Conservation (phyloP, 2,329 filamentous ascomycete genomes). For the Aspergillus clavatus region DNA sequence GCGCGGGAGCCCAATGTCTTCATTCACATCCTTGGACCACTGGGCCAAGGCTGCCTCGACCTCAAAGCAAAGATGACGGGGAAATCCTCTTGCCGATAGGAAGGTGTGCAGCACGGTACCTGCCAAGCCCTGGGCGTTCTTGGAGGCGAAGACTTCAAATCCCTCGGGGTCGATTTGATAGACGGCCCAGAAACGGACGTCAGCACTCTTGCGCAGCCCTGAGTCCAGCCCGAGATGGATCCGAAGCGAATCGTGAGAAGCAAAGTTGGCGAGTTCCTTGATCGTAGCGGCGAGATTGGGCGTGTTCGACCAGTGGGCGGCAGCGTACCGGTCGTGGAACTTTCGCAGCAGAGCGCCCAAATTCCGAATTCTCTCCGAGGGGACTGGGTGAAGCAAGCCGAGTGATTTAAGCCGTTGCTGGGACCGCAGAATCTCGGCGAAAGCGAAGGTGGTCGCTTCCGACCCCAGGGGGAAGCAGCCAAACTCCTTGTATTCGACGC, state of each 20-base stretch:
- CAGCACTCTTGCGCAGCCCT: slow-evolving; percentile 34
- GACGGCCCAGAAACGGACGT: slow-evolving; percentile 41
- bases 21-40: slow-evolving; percentile 30
- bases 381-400: slow-evolving; percentile 38
- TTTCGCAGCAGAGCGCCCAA: slow-evolving; percentile 29
- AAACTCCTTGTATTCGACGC: slow-evolving; percentile 36
- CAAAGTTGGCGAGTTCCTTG: slow-evolving; percentile 28
- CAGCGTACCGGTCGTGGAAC: slow-evolving; percentile 26
- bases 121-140: slow-evolving; percentile 40
- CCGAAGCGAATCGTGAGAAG: slow-evolving; percentile 23
- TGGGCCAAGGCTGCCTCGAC: slow-evolving; percentile 35
- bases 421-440: slow-evolving; percentile 42
- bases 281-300: slow-evolving; percentile 23
- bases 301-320: slow-evolving; percentile 16
- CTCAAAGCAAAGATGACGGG: slow-evolving; percentile 38
- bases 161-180: slow-evolving; percentile 33
- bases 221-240: slow-evolving; percentile 39
- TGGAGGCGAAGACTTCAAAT: slow-evolving; percentile 41
- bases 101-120: slow-evolving; percentile 45
- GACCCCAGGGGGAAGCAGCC: slow-evolving; percentile 48
- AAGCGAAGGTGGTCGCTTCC: slow-evolving; percentile 38
- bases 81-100: slow-evolving; percentile 38
- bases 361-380: slow-evolving; percentile 29
- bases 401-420: slow-evolving; percentile 42
- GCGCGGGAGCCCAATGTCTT: slow-evolving; percentile 30